Percentiles rank a stretch among this genome's conserved stretches.
These are phyloP conservation scores for Neoboletus magnificus DNA, from an alignment of 768 basidiomycete genomes.

Conservation along the genomic window DNA sequence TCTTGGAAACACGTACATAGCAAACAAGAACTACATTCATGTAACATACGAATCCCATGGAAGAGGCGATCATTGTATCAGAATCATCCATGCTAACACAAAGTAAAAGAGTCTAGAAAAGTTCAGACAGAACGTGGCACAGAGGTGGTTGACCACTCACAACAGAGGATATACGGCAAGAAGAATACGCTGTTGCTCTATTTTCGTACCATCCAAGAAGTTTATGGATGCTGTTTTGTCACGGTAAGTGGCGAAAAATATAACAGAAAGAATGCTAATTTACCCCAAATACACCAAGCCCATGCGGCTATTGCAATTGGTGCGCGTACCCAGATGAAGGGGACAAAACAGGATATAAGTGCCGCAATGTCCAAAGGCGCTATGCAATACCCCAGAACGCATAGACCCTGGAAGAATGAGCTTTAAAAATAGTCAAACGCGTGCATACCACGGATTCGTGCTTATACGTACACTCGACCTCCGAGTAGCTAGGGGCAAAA, in stretches of 20 bases:
- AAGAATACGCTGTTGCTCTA: slow-evolving; percentile 84
- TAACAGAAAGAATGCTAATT: not conserved
- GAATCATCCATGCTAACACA: slow-evolving; percentile 94
- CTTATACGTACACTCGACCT: slow-evolving; percentile 68
- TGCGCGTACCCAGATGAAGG: slow-evolving; percentile 78
- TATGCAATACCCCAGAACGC: slow-evolving; percentile 92
- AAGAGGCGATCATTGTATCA: slow-evolving; percentile 62
- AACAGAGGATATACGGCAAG: slow-evolving; percentile 95
- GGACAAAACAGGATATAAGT: slow-evolving; percentile 81
- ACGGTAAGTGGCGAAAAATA: not conserved
- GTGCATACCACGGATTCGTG: not conserved
- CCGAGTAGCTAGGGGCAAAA: slow-evolving; percentile 58
- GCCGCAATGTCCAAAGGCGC: slow-evolving; percentile 92
- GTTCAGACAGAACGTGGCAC: not conserved
- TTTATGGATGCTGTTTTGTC: slow-evolving; percentile 74
- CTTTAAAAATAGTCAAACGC: slow-evolving; percentile 35
- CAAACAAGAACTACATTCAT: slow-evolving; percentile 15
- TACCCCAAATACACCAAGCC: slow-evolving; percentile 98
- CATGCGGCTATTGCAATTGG: slow-evolving; percentile 85
- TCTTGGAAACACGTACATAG: not conserved
- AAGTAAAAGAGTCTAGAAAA: slow-evolving; percentile 80
- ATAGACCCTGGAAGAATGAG: slow-evolving; percentile 95
- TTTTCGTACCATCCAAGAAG: slow-evolving; percentile 92
- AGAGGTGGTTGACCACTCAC: slow-evolving; percentile 43
- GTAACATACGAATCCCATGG: slow-evolving; percentile 3